phyloP scores from a whole-genome alignment of 306 rosid species.

The Cucurbita pepo region DNA sequence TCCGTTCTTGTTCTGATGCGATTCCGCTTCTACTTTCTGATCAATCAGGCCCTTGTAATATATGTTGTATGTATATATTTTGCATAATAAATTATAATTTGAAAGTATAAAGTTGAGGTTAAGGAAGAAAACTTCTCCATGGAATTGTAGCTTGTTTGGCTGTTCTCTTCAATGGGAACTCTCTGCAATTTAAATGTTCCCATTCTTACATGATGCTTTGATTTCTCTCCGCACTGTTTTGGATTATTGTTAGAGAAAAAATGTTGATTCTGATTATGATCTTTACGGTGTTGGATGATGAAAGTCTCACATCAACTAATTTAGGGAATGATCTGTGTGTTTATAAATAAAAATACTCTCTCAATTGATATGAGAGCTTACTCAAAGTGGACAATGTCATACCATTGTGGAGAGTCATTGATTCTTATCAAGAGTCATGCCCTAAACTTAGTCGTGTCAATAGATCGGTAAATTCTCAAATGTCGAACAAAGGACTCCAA shows the following conservation, averaged over 20 bases:
- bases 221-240: too few relatives aligned
- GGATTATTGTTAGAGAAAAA: background rate
- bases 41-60: background rate
- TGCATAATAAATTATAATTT: background rate
- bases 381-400: too few relatives aligned
- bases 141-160: background rate
- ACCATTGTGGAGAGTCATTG: too few relatives aligned
- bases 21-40: background rate
- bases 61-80: background rate
- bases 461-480: too few relatives aligned
- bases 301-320: too few relatives aligned
- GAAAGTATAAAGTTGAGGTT: background rate
- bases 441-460: too few relatives aligned
- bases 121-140: background rate
- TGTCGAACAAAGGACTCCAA: too few relatives aligned
- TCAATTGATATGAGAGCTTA: too few relatives aligned
- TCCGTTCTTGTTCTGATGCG: conserved; percentile 5
- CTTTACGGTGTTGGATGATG: too few relatives aligned
- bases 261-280: background rate
- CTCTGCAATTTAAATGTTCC: background rate
- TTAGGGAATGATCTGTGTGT: too few relatives aligned
- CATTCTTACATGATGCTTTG: background rate
- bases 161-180: background rate
- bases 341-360: too few relatives aligned
- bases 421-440: too few relatives aligned